Conservation (phyloP, 371 early-diverging fungal genomes). For the Encephalitozoon hellem region DNA sequence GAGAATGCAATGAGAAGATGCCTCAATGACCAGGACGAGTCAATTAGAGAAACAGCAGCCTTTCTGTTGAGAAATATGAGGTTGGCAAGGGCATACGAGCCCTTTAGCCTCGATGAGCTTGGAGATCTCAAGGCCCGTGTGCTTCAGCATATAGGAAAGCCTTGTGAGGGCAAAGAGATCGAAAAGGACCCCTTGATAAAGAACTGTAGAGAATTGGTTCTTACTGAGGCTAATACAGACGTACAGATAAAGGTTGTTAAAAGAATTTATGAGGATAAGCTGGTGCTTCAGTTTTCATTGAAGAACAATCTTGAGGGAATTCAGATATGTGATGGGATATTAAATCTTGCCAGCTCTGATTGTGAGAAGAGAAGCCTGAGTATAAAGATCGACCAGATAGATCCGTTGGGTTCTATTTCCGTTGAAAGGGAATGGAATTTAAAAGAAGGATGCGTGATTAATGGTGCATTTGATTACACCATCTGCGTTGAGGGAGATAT, state of each 20-base stretch:
- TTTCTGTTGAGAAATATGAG: slow-evolving; percentile 17
- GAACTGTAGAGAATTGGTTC: slow-evolving; percentile 37
- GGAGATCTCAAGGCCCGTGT: slow-evolving; percentile 32
- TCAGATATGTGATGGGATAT: slow-evolving; percentile 13
- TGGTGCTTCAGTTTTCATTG: slow-evolving; percentile 28
- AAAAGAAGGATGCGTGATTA: slow-evolving; percentile 8
- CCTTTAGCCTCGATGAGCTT: slow-evolving; percentile 34
- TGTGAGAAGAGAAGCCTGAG: not conserved
- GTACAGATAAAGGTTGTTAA: slow-evolving; percentile 28
- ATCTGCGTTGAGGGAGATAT: slow-evolving; percentile 39
- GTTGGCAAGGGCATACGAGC: not conserved
- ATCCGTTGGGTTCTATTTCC: not conserved
- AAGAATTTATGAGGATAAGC: slow-evolving; percentile 16
- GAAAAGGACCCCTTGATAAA: slow-evolving; percentile 14
- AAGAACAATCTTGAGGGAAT: slow-evolving; percentile 30
- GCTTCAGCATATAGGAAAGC: not conserved
- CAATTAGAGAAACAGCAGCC: not conserved
- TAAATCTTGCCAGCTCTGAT: slow-evolving; percentile 1
- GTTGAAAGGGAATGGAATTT: slow-evolving; percentile 5
- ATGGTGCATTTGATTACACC: slow-evolving; percentile 48
- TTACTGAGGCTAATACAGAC: slow-evolving; percentile 31
- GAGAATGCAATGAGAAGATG: not conserved
- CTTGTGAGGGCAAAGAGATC: slow-evolving; percentile 5
- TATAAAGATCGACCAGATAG: not conserved
- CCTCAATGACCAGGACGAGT: slow-evolving; percentile 6